phyloP scores from a whole-genome alignment of 352 stramenopile species.

The Pythium guiyangense region DNA sequence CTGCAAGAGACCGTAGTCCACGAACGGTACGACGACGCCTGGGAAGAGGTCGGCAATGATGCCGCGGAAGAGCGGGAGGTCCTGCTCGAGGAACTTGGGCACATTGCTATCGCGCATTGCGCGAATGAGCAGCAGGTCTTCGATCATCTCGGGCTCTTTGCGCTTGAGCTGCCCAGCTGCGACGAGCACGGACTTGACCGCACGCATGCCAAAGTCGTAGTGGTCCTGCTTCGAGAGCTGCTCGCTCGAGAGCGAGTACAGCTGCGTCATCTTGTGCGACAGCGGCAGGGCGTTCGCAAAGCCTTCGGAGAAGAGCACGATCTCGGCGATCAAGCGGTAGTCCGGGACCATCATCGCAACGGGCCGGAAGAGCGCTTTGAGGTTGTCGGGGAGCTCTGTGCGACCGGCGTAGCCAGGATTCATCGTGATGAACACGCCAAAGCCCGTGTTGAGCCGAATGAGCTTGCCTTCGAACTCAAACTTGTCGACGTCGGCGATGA shows the following conservation, averaged over 20 bases:
- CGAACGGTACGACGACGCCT: constrained; percentile 90
- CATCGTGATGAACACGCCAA: constrained; percentile 96
- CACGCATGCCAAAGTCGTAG: constrained; percentile 94
- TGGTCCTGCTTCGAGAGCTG: constrained; percentile 94
- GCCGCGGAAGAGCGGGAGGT: constrained; percentile 91
- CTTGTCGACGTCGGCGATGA: constrained; percentile 81
- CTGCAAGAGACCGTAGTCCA: constrained; percentile 92
- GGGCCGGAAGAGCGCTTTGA: constrained; percentile 93
- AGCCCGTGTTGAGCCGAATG: constrained; percentile 88
- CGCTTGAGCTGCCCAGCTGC: constrained; percentile 92
- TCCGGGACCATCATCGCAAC: constrained; percentile 96
- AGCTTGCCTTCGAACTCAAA: constrained; percentile 94
- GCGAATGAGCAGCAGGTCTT: constrained; percentile 93
- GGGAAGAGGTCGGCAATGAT: constrained; percentile 95
- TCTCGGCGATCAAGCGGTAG: constrained; percentile 93
- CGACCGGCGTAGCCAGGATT: constrained; percentile 92
- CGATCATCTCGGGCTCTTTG: constrained; percentile 92
- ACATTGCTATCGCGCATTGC: constrained; percentile 96
- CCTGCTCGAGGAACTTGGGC: constrained; percentile 94
- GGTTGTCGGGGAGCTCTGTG: constrained; percentile 91
- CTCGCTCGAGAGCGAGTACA: constrained; percentile 92
- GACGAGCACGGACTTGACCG: constrained; percentile 93
- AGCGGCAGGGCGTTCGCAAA: constrained; percentile 91
- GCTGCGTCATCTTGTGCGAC: constrained; percentile 93
- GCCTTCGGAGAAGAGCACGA: constrained; percentile 92